Base-by-base conservation (phyloP, 306 rosid species). In the Canavalia gladiata region DNA sequence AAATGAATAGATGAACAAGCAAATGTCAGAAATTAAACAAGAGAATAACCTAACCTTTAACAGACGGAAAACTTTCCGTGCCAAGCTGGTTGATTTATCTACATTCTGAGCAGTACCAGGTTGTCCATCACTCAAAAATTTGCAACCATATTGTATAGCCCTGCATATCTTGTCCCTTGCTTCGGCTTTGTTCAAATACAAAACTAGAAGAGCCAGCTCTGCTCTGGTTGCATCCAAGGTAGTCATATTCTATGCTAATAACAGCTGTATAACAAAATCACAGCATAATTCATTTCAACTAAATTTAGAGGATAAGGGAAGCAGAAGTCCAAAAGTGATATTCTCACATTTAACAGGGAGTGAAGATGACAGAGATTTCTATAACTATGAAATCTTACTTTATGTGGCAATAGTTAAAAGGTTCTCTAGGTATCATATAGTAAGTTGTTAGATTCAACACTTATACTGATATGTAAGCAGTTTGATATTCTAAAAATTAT, bases 131-230 rank as follows among this genome's bases (percentile, higher is more conserved):
- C 99, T 91, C 88, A 96, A 78, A 87, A 90, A 96, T 71, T 96
- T 96, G 59, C 98, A 96, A 67, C 99, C 99, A 86, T 96, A 96
- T 47, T 96, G 99, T 79, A 96, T 96, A 50, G 97, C 94, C 78
- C 99, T 90, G 90, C 99, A 96, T 81, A 96, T 90, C 90, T 96
- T 96, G 96, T 96, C 99, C 89, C 99, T 93, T 74, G 98, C 75
- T 87, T 96, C 99, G 68, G 99, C 99, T 91, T 96, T 96, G 85
- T 89, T 86, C 93, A 96, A 90, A 78, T 93, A 96, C 68, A 93
- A 80, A 68, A 96, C 97, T 55, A 88, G 83, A 77, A 96, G 91
- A 49, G 87, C 98, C 64, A 96, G 99, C 71, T 96, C 99, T 10
- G 97, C 92, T 91, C 99, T 87, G 50, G 97, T 83, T 73, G 88